Base-by-base conservation (phyloP, 2,329 filamentous ascomycete genomes). In the Xenosphaeropsis pyriputrescens region DNA sequence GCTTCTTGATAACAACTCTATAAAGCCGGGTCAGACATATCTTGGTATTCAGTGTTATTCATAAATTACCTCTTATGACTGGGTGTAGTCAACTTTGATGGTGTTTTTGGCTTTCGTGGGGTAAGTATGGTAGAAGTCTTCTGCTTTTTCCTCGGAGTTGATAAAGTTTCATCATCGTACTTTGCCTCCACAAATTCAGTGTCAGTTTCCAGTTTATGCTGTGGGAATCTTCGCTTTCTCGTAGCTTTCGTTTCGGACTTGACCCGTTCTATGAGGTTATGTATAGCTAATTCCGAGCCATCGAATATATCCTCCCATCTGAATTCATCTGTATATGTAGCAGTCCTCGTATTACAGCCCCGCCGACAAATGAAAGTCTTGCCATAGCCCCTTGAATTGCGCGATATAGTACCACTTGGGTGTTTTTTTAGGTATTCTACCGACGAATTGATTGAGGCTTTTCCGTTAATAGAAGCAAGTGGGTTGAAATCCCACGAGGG, bases 281-380 rank as follows among this genome's bases (percentile, higher is more conserved):
- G 35, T 9, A 56, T 40, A 12, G 50, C 46, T 14, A 48, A 46
- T 29, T 52, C 46, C 5, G 38, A 50, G 2, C 43, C 43, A 26
- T 63, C 65, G 49, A 85, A 93, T 2, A 93, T 60, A 32, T 94
- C 75, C 53, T 95, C 86, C 91, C 91, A 98, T 2, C 72, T 57
- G 47, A 98, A 94, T 49, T 95, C 86, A 12, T 91, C 76, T 0
- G 89, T 95, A 55, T 96, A 98, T 16, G 77, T 86, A 15, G 85
- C 81, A 17, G 88, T 93, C 41, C 86, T 69, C 11, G 84, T 83
- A 53, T 93, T 93, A 52, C 88, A 93, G 16, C 85, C 91, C 55
- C 89, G 70, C 37, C 88, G 78, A 53, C 91, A 96, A 35, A 96
- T 62, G 51, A 96, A 96, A 14, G 82, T 76, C 59, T 93, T 95